Percentiles rank a stretch among this genome's conserved stretches.
Evolutionary conservation across 257 asterid species (phyloP).

Genomic region (Plantago ovata): DNA sequence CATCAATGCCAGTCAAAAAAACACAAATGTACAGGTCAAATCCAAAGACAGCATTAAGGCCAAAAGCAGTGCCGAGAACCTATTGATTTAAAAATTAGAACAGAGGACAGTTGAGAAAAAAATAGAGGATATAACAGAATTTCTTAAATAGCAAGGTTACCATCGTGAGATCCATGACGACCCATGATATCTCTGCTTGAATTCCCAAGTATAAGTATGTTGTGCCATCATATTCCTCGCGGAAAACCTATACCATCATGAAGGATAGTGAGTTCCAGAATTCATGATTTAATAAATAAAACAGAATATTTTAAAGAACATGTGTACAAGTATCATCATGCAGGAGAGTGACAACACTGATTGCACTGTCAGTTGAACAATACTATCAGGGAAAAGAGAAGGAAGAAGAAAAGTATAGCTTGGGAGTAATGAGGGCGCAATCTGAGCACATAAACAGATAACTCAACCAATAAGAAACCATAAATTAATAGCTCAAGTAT

Average conservation of each 20-base stretch:
- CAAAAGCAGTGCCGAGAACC: slow-evolving; percentile 95
- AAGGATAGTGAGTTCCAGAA: slow-evolving; percentile 27
- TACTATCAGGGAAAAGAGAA: too few species aligned
- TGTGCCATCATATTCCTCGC: slow-evolving; percentile 74
- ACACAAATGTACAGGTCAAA: slow-evolving; percentile 72
- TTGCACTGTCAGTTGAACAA: too few species aligned
- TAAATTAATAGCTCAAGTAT: too few species aligned
- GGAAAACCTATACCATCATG: slow-evolving; percentile 63
- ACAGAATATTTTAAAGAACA: too few species aligned
- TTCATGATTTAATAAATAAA: neutral
- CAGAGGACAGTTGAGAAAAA: slow-evolving; percentile 2
- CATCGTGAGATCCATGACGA: slow-evolving; percentile 83
- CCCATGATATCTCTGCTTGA: slow-evolving; percentile 81
- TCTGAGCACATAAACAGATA: too few species aligned
- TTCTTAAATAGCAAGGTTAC: slow-evolving; percentile 35
- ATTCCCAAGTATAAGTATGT: slow-evolving; percentile 78
- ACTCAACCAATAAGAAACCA: too few species aligned
- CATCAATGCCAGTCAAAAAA: slow-evolving; percentile 71
- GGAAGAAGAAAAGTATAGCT: too few species aligned
- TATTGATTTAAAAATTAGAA: slow-evolving; percentile 30
- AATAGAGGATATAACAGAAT: slow-evolving; percentile 8
- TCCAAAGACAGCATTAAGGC: slow-evolving; percentile 83
- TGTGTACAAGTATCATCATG: too few species aligned
- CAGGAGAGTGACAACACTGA: too few species aligned
- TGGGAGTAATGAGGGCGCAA: too few species aligned